Evolutionary conservation across 2,329 filamentous ascomycete species (phyloP), one percentile per base, ranked within the genome.

Genomic region (Rasamsonia emersonii): DNA sequence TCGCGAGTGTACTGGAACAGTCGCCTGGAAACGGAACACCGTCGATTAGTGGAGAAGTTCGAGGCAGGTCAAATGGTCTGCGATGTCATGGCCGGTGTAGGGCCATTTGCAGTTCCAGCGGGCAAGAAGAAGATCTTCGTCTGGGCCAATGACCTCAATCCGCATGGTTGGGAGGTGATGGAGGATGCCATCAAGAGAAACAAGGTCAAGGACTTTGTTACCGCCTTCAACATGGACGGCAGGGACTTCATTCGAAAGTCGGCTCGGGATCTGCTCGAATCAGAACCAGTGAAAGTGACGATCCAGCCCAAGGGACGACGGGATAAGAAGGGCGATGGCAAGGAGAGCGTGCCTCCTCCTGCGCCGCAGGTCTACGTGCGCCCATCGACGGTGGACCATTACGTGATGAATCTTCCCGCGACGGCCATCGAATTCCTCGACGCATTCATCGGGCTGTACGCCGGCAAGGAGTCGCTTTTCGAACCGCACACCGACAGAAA

Each of bases 1-100:
- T 76, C 82, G 40, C 93, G 93, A 47, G 91, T 98, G 3, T 98
- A 98, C 68, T 98, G 89, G 89, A 98, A 98, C 62, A 86, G 79
- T 50, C 79, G 89, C 45, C 74, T 98, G 9, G 81, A 93, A 49
- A 83, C 78, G 1, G 91, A 98, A 60, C 91, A 98, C 60, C 77
- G 80, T 42, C 73, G 91, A 3, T 67, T 96, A 10, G 76, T 89
- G 37, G 65, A 71, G 32, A 62, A 79, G 33, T 95, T 96, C 65
- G 65, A 75, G 35, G 77, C 82, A 5, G 88, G 91, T 23, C 83
- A 96, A 51, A 86, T 86, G 3, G 83, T 96, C 2, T 91, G 82
- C 63, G 91, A 98, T 59, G 82, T 95, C 43, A 98, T 96, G 89
- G 89, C 88, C 1, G 91, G 91, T 25, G 88, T 98, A 30, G 91